phyloP scores from a whole-genome alignment of 371 early-diverging fungal genomes.

The Actinomucor elegans region DNA sequence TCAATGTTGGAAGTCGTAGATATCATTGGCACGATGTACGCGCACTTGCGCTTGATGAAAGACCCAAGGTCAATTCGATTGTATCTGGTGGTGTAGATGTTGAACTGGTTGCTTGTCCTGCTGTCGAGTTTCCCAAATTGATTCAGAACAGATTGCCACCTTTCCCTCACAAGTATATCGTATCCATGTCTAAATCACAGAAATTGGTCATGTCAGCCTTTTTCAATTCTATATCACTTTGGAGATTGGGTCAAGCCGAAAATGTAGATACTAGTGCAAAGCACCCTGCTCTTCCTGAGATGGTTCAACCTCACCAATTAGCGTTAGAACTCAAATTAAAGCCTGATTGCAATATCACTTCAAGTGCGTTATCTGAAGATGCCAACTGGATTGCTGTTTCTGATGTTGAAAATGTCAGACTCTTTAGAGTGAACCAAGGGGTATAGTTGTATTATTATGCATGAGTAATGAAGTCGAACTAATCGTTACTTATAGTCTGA shows the following conservation, averaged over 20 bases:
- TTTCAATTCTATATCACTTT: conserved; percentile 68
- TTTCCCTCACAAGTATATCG: conserved; percentile 77
- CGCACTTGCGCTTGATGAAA: conserved; percentile 74
- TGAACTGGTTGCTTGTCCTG: conserved; percentile 67
- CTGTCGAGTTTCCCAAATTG: conserved; percentile 63
- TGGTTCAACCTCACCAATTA: conserved; percentile 64
- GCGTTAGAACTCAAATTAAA: conserved; percentile 65
- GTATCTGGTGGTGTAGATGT: conserved; percentile 88
- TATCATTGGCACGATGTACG: conserved; percentile 94
- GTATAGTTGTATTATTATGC: conserved; percentile 15
- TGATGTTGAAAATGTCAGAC: conserved; percentile 70
- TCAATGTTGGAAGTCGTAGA: conserved; percentile 73
- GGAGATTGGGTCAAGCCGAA: conserved; percentile 71
- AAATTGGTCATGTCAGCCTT: conserved; percentile 63
- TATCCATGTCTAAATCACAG: conserved; percentile 63
- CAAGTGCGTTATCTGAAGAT: conserved; percentile 79
- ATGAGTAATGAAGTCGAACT: neutral
- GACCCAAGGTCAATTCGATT: conserved; percentile 59
- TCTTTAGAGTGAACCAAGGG: conserved; percentile 66
- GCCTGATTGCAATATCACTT: conserved; percentile 62
- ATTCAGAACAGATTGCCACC: conserved; percentile 72
- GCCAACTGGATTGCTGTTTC: conserved; percentile 86
- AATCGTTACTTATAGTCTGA: conserved; percentile 17
- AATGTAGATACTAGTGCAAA: conserved; percentile 15
- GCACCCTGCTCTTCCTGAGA: conserved; percentile 36